phyloP scores from a whole-genome alignment of 2,329 filamentous ascomycete genomes.

The Coniella vitis region DNA sequence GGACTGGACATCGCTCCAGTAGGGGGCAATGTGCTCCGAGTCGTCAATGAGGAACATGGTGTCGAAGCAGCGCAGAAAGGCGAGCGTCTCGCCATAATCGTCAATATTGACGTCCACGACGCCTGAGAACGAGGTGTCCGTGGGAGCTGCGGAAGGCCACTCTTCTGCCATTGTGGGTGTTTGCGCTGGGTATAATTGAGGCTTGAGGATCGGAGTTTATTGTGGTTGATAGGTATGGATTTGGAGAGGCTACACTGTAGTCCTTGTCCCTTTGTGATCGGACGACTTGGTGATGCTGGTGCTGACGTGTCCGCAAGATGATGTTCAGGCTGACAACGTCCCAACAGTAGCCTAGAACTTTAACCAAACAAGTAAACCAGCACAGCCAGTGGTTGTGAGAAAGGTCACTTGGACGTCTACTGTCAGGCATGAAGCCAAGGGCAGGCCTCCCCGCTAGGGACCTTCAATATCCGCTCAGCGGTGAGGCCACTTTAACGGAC shows the following conservation, averaged over 20 bases:
- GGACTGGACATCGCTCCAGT: conserved; percentile 13
- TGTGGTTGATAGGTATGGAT: too few species aligned
- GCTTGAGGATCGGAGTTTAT: too few species aligned
- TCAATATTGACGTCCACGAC: conserved; percentile 11
- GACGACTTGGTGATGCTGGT: too few species aligned
- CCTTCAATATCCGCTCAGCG: background rate
- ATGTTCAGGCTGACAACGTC: too few species aligned
- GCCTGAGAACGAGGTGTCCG: conserved; percentile 4
- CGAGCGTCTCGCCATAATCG: conserved; percentile 15
- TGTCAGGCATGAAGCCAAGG: background rate
- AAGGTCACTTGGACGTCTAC: too few species aligned
- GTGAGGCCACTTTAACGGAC: conserved; percentile 1
- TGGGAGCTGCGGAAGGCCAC: conserved; percentile 9
- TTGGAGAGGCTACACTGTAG: too few species aligned
- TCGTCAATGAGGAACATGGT: conserved; percentile 17
- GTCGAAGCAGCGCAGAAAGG: conserved; percentile 16
- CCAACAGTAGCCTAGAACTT: too few species aligned
- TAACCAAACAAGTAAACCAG: too few species aligned
- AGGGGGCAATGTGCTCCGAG: conserved; percentile 15
- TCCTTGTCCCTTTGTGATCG: too few species aligned
- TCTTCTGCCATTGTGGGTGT: conserved; percentile 4
- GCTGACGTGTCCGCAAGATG: too few species aligned
- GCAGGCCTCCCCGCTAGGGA: conserved; percentile 1
- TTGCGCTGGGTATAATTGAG: background rate
- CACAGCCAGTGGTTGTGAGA: too few species aligned